phyloP scores from a whole-genome alignment of 192 early-diverging fungal species.

The Jimgerdemannia lactiflua region DNA sequence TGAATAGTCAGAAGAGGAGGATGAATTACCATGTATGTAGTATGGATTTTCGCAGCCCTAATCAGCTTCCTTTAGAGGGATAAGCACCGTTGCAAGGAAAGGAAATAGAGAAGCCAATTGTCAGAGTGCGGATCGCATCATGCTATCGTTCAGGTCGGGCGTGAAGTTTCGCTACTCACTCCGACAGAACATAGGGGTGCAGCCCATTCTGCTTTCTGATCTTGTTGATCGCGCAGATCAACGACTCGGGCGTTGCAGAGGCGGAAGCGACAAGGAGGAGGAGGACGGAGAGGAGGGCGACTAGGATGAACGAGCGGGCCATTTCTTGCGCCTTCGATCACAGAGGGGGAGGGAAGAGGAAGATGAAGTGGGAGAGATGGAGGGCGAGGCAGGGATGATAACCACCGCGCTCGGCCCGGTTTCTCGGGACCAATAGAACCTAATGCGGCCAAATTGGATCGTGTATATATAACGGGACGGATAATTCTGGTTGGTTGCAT shows the following conservation, averaged over 20 bases:
- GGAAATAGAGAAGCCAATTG: not conserved
- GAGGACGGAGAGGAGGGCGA: not conserved
- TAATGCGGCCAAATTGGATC: too few relatives aligned
- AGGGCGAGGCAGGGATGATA: not conserved
- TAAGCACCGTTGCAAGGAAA: not conserved
- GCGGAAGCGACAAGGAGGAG: not conserved
- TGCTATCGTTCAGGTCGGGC: not conserved
- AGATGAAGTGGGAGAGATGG: not conserved
- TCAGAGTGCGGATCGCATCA: not conserved
- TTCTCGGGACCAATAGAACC: too few relatives aligned
- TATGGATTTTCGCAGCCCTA: not conserved
- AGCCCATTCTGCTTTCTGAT: not conserved
- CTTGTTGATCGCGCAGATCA: not conserved
- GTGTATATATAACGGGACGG: too few relatives aligned
- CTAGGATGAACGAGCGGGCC: not conserved
- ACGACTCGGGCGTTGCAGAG: not conserved
- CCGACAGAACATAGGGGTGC: not conserved
- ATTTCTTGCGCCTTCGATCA: not conserved
- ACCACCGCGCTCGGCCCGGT: too few relatives aligned
- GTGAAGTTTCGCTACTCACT: not conserved
- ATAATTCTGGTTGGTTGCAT: too few relatives aligned
- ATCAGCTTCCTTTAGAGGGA: not conserved
- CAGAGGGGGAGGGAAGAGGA: not conserved
- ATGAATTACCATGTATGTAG: not conserved
- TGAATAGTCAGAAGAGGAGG: too few relatives aligned